Evolutionary conservation across 2,329 filamentous ascomycete genomes (phyloP).

Genomic region (Aureobasidium sp.): DNA sequence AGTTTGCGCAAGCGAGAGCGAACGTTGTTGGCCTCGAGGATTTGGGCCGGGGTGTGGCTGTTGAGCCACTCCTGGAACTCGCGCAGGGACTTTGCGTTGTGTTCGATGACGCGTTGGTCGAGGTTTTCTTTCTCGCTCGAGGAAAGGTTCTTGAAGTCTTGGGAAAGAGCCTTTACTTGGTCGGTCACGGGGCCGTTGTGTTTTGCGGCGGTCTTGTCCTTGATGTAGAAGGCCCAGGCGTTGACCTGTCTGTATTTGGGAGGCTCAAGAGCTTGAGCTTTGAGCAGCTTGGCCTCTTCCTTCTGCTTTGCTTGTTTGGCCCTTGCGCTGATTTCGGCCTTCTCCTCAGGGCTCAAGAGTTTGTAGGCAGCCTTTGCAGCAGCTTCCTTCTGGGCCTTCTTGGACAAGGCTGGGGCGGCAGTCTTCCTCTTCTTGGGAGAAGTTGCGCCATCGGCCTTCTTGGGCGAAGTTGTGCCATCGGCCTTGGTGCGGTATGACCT

Average conservation of each 20-base stretch:
- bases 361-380: slow-evolving; percentile 3
- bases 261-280: slow-evolving; percentile 29
- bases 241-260: slow-evolving; percentile 1
- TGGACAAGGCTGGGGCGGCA: background rate
- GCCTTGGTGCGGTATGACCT: background rate
- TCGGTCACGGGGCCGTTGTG: background rate
- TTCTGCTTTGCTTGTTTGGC: slow-evolving; percentile 26
- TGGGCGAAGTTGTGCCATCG: slow-evolving; percentile 9
- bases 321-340: slow-evolving; percentile 24
- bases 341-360: slow-evolving; percentile 6
- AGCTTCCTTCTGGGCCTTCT: slow-evolving; percentile 3
- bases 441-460: background rate
- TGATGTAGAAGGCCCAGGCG: slow-evolving; percentile 26
- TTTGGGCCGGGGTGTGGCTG: slow-evolving; percentile 49
- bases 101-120: slow-evolving; percentile 44
- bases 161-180: slow-evolving; percentile 22
- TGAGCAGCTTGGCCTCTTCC: slow-evolving; percentile 29
- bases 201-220: slow-evolving; percentile 19
- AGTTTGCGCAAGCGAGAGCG: slow-evolving; percentile 33
- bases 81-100: slow-evolving; percentile 37
- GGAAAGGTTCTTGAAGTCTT: slow-evolving; percentile 35
- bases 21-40: slow-evolving; percentile 53
- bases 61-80: slow-evolving; percentile 50
- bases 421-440: slow-evolving; percentile 10
- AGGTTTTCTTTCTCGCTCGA: slow-evolving; percentile 45